Percentiles rank a stretch among this genome's conserved stretches.
Evolutionary conservation across 176 grass and related monocot genomes (phyloP).

Genomic region (Chrysopogon serrulatus): DNA sequence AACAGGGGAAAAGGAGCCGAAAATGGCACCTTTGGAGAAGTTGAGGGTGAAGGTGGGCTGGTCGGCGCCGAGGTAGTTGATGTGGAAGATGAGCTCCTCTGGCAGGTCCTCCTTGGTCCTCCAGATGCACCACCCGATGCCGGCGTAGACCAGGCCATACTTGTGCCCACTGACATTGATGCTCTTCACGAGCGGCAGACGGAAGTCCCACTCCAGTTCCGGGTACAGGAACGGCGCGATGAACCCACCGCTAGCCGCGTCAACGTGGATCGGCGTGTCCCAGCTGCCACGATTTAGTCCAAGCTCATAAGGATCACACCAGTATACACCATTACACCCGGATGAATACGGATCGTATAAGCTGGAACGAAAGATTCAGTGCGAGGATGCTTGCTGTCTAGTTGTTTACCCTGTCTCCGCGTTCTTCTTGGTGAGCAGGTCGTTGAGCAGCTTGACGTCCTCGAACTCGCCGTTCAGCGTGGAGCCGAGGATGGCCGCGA

Average conservation of each 20-base stretch:
- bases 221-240: slow-evolving; percentile 93
- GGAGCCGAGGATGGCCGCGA: slow-evolving; percentile 90
- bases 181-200: slow-evolving; percentile 92
- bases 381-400: background rate
- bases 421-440: slow-evolving; percentile 74
- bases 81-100: slow-evolving; percentile 97
- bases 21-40: slow-evolving; percentile 75
- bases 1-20: background rate
- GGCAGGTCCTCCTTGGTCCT: slow-evolving; percentile 80
- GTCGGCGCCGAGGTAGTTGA: slow-evolving; percentile 94
- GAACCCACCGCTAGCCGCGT: slow-evolving; percentile 91
- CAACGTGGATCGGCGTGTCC: slow-evolving; percentile 90
- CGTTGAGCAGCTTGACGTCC: slow-evolving; percentile 80
- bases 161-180: slow-evolving; percentile 92
- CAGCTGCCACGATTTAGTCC: slow-evolving; percentile 40
- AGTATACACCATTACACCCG: background rate
- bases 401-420: slow-evolving; percentile 61
- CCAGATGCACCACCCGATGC: slow-evolving; percentile 89
- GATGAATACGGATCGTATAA: too few species aligned
- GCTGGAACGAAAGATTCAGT: background rate
- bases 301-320: background rate
- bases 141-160: slow-evolving; percentile 85
- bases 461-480: slow-evolving; percentile 91
- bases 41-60: slow-evolving; percentile 96
- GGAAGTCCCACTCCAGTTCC: slow-evolving; percentile 87